Percentiles rank a stretch among this genome's conserved stretches.
Evolutionary conservation across 768 basidiomycete species (phyloP).

Genomic region (Tricholoma sp.): DNA sequence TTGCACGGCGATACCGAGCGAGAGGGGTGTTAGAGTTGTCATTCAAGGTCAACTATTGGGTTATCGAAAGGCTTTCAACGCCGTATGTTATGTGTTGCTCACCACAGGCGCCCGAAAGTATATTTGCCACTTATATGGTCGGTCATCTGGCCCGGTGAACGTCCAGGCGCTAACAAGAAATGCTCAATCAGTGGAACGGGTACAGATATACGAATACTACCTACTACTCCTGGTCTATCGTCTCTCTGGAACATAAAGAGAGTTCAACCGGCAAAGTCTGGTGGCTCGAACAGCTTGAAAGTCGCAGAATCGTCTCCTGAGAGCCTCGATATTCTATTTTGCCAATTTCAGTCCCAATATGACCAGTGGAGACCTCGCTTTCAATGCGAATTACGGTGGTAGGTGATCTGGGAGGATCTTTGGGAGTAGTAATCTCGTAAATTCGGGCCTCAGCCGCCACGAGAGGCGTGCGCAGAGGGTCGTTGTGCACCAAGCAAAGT

Average conservation of each 20-base stretch:
- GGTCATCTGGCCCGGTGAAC: conserved; percentile 29
- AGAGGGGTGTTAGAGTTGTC: conserved; percentile 21
- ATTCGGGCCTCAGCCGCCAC: conserved; percentile 27
- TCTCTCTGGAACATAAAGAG: no score
- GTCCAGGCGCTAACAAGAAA: conserved; percentile 28
- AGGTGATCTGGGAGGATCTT: conserved; percentile 5
- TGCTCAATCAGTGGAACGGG: no score
- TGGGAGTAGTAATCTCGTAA: conserved; percentile 28
- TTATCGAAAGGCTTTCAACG: neutral
- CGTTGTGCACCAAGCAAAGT: conserved; percentile 32
- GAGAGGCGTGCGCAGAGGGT: conserved; percentile 31
- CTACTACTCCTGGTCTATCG: no score
- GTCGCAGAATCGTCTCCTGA: no score
- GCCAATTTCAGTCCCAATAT: no score
- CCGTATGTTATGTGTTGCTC: conserved; percentile 8
- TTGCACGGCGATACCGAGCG: conserved; percentile 25
- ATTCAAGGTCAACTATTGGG: conserved; percentile 25
- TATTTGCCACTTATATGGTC: conserved; percentile 34
- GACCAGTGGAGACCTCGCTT: no score
- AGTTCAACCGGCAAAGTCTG: no score
- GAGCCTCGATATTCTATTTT: no score
- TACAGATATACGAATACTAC: no score
- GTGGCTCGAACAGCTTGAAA: no score
- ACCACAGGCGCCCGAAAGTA: conserved; percentile 32
- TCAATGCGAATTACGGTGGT: conserved; percentile 12